phyloP scores from a whole-genome alignment of 2,329 filamentous ascomycete genomes.

The Alternaria dauci region DNA sequence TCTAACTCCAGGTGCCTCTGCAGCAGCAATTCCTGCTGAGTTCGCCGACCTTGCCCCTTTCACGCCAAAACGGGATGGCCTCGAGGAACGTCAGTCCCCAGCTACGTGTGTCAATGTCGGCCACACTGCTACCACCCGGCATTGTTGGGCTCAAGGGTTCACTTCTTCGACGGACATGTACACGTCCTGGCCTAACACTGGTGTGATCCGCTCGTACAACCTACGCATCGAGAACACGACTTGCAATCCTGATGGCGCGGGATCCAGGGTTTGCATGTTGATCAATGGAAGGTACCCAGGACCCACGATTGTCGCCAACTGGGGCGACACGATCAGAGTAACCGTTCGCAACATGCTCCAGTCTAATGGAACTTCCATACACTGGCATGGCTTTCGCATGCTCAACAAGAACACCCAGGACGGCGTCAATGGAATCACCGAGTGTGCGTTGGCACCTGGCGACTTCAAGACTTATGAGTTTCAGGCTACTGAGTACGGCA shows the following conservation, averaged over 20 bases:
- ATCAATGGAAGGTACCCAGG: constrained; percentile 66
- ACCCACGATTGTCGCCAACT: constrained; percentile 64
- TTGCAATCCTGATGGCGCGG: constrained; percentile 52
- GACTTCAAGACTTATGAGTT: constrained; percentile 42
- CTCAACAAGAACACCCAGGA: constrained; percentile 63
- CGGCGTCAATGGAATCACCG: constrained; percentile 58
- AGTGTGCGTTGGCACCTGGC: constrained; percentile 61
- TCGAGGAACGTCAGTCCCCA: constrained; percentile 30
- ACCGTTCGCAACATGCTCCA: constrained; percentile 63
- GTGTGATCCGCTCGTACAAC: constrained; percentile 43
- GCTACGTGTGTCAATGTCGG: constrained; percentile 33
- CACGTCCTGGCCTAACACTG: constrained; percentile 50
- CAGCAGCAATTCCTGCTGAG: constrained; percentile 30
- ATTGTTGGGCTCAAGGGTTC: constrained; percentile 53
- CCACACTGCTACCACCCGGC: constrained; percentile 48
- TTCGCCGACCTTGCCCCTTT: constrained; percentile 19
- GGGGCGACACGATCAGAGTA: constrained; percentile 43
- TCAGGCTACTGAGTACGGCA: constrained; percentile 42
- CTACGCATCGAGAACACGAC: constrained; percentile 53
- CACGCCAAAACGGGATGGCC: constrained; percentile 12
- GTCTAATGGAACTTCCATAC: constrained; percentile 68
- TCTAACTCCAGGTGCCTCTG: constrained; percentile 20
- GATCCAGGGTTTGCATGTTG: constrained; percentile 48
- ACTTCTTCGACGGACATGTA: constrained; percentile 54
- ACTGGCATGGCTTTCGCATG: constrained; percentile 70